Evolutionary conservation across 345 rosid species (phyloP).

Genomic region (Clausena lansium): DNA sequence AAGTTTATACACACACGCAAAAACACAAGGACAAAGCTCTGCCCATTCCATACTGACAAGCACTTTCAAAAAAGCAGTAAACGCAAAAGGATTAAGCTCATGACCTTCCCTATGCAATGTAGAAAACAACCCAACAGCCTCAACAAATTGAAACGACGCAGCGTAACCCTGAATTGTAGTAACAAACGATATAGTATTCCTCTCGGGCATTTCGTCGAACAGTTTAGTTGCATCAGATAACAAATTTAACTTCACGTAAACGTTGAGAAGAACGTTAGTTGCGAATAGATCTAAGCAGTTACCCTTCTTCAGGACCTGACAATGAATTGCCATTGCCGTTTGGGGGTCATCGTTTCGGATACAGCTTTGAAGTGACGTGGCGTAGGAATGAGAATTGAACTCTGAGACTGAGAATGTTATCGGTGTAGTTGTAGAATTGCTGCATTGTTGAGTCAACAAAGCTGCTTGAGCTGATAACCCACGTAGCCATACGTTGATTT

Average conservation of each 20-base stretch:
- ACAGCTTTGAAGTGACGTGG: conserved; percentile 54
- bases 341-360: conserved; percentile 46
- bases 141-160: conserved; percentile 29
- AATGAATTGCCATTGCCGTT: conserved; percentile 49
- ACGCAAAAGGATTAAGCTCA: conserved; percentile 72
- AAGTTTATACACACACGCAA: conserved; percentile 70
- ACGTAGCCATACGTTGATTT: conserved; percentile 19
- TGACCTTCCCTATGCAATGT: conserved; percentile 70
- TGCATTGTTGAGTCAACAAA: conserved; percentile 12
- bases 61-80: conserved; percentile 64
- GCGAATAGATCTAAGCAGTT: conserved; percentile 71
- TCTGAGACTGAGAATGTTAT: neutral
- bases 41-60: conserved; percentile 50
- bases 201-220: conserved; percentile 75
- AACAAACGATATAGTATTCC: conserved; percentile 63
- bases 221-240: conserved; percentile 41
- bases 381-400: conserved; percentile 50
- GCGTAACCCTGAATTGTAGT: conserved; percentile 51
- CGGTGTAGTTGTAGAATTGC: conserved; percentile 11
- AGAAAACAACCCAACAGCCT: conserved; percentile 45
- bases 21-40: conserved; percentile 46
- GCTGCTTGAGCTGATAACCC: conserved; percentile 35
- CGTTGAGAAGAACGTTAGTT: conserved; percentile 53
- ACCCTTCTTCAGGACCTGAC: conserved; percentile 58
- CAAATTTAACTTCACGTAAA: conserved; percentile 41